Evolutionary conservation across 306 rosid species (phyloP).

Genomic region (Cicer chorassanicum): DNA sequence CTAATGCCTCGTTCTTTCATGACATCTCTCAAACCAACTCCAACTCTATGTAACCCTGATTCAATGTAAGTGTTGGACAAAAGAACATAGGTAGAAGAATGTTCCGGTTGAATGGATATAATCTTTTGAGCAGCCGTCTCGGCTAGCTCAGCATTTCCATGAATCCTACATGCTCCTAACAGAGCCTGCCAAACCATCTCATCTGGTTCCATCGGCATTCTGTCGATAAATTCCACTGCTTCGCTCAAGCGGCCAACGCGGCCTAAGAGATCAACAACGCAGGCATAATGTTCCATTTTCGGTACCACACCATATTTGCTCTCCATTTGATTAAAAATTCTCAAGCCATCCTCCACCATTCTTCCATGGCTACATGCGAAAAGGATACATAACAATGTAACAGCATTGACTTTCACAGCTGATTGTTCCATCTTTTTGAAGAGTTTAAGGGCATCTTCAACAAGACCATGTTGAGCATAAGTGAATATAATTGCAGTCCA

Average conservation of each 20-base stretch:
- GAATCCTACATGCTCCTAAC: constrained; percentile 81
- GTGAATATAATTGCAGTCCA: constrained; percentile 82
- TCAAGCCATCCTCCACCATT: constrained; percentile 71
- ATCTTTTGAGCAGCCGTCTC: constrained; percentile 69
- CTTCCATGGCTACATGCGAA: constrained; percentile 86
- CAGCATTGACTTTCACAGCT: constrained; percentile 55
- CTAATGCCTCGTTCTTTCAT: constrained; percentile 72
- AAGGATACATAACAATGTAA: constrained; percentile 69
- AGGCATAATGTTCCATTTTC: constrained; percentile 74
- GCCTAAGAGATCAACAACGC: constrained; percentile 76
- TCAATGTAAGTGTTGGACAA: constrained; percentile 67
- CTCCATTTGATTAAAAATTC: constrained; percentile 60
- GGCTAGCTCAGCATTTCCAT: constrained; percentile 68
- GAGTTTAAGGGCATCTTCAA: constrained; percentile 63
- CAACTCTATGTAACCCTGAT: constrained; percentile 60
- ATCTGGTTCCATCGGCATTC: constrained; percentile 64
- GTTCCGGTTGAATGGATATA: constrained; percentile 57
- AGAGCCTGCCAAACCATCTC: constrained; percentile 81
- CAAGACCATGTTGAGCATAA: constrained; percentile 72
- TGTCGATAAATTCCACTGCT: constrained; percentile 64
- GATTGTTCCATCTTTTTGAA: constrained; percentile 63
- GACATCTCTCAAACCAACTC: constrained; percentile 54
- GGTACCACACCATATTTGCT: constrained; percentile 57
- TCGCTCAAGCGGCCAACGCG: constrained; percentile 63
- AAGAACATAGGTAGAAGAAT: constrained; percentile 70